Percentiles rank a stretch among this genome's conserved stretches.
Conservation (phyloP, 164 flowering plant species). For the Aristolochia contorta region DNA sequence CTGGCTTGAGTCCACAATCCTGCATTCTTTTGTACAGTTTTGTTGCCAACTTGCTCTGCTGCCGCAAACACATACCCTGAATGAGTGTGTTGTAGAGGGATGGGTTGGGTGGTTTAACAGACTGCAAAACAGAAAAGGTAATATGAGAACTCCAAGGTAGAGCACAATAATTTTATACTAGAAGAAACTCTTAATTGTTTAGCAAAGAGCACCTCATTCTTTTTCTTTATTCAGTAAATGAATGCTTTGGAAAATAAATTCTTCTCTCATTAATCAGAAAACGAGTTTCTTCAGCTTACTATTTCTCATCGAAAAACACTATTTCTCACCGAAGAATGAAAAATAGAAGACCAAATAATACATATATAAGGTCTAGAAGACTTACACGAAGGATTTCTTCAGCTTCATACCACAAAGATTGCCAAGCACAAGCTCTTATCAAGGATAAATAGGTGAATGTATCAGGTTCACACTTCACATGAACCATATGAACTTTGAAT, state of each 20-base stretch:
- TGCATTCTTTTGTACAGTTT: constrained; percentile 58
- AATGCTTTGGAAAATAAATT: no score
- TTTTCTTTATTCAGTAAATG: no score
- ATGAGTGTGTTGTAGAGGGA: constrained; percentile 68
- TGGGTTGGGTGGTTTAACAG: constrained; percentile 38
- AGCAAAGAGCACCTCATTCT: no score
- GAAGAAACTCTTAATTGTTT: no score
- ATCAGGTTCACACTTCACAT: constrained; percentile 49
- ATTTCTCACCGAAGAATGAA: neutral
- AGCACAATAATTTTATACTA: no score
- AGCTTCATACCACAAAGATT: constrained; percentile 65
- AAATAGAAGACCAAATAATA: neutral
- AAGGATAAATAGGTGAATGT: constrained; percentile 65
- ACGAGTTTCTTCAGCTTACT: no score
- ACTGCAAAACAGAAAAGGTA: constrained; percentile 20
- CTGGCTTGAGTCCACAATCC: constrained; percentile 47
- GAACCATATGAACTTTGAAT: constrained; percentile 86
- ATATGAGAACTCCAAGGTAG: no score
- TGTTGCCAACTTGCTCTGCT: constrained; percentile 43
- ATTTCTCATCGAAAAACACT: neutral
- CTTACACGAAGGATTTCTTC: constrained; percentile 64
- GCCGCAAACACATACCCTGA: constrained; percentile 68
- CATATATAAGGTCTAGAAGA: neutral
- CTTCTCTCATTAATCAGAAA: no score
- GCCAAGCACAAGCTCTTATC: constrained; percentile 75